Base-by-base conservation (phyloP, 1,139 yeast species). In the Yamadazyma sp. region DNA sequence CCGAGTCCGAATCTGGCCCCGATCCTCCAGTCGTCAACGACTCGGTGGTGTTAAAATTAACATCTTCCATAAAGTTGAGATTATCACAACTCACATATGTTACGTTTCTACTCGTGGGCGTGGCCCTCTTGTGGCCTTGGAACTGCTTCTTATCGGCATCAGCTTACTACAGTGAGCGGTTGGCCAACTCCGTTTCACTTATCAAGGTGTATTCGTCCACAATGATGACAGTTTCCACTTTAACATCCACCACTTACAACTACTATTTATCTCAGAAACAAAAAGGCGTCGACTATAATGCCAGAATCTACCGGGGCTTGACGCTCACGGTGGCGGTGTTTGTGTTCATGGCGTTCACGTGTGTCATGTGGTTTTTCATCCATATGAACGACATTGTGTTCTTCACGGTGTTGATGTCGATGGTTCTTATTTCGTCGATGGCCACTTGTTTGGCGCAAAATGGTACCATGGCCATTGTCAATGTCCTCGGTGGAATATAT, bases 91-190 rank as follows among this genome's bases (percentile, higher is more conserved):
- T 81, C 17, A 74, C 74, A 38, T 87, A 86, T 54, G 33, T 73
- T 14, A 78, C 94, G 0, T 87, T 83, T 53, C 57, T 82, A 22
- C 51, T 78, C n/a, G 72, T 86, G 9, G 97, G 96, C 0, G 66
- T 85, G 6, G 83, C 92, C 0, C 65, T 86, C 27, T 70, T 92
- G 29, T 92, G 97, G 97, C 97, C 98, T 0, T 92, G 97, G 97
- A 92, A 92, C 66, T 81, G 95, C 48, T 83, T 89, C 50, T 64
- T 92, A 8, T 82, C 95, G 1, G 96, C 97, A 0, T 77, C 95
- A 0, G 86, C 86, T 4, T 89, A 86, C 60, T 88, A 88, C 56
- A 78, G 79, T 26, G 77, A 76, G 38, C 62, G 92, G 35, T 82
- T 90, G 45, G 65, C 69, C 15, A 71, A 69, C 24, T 62, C 73